These are phyloP conservation scores for Debaryomyces nepalensis DNA, from an alignment of 1,139 yeast species.

Conservation along the genomic window DNA sequence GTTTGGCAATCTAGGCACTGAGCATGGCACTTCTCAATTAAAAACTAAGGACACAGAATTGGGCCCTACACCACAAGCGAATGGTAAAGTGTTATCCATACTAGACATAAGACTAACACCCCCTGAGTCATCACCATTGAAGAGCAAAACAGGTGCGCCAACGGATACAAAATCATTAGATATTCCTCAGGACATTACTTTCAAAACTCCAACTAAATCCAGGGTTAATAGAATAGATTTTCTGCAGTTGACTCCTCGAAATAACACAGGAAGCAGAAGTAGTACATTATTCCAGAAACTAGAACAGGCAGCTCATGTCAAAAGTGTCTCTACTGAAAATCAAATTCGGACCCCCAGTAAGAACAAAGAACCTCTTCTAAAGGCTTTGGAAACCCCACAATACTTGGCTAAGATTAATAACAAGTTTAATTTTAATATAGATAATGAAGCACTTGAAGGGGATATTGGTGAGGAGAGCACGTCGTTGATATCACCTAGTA, in stretches of 20 bases:
- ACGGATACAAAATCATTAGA: not conserved
- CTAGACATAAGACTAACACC: slow-evolving; percentile 59
- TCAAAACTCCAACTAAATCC: slow-evolving; percentile 42
- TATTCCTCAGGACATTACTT: slow-evolving; percentile 17
- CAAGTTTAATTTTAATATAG: slow-evolving; percentile 25
- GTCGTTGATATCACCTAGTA: not conserved
- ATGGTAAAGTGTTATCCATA: slow-evolving; percentile 69
- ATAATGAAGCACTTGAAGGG: not conserved
- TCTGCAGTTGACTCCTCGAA: slow-evolving; percentile 20
- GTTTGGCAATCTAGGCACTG: slow-evolving; percentile 16
- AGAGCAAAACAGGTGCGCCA: slow-evolving; percentile 18
- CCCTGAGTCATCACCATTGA: slow-evolving; percentile 51
- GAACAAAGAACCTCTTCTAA: slow-evolving; percentile 2
- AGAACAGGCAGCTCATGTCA: slow-evolving; percentile 16
- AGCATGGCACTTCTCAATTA: slow-evolving; percentile 10
- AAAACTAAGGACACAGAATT: slow-evolving; percentile 37
- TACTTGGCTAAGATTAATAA: slow-evolving; percentile 33
- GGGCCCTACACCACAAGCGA: slow-evolving; percentile 80
- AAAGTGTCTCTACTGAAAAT: not conserved
- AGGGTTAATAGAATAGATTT: slow-evolving; percentile 19
- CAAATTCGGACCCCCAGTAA: slow-evolving; percentile 11
- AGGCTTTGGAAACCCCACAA: slow-evolving; percentile 36
- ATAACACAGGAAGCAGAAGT: slow-evolving; percentile 12
- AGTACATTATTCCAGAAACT: slow-evolving; percentile 15
- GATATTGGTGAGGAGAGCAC: not conserved